Percentiles rank a stretch among this genome's conserved stretches.
phyloP scores from a whole-genome alignment of 495 filamentous ascomycete genomes.

The Penicillium arizonense region DNA sequence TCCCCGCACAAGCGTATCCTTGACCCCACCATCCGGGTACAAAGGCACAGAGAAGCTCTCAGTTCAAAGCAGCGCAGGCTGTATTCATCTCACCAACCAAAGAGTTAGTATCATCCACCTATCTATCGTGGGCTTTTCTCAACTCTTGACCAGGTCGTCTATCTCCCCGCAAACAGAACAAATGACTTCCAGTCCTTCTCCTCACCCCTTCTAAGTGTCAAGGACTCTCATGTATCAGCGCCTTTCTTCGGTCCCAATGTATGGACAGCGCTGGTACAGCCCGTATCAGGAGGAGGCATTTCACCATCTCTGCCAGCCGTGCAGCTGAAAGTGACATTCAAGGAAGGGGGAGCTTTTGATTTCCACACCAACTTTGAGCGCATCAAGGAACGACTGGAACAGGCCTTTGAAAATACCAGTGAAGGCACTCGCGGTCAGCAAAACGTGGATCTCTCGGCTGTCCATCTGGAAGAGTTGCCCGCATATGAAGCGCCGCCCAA shows the following conservation, averaged over 20 bases:
- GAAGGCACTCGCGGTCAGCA: conserved; percentile 46
- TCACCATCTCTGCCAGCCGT: conserved; percentile 69
- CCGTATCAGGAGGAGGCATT: conserved; percentile 82
- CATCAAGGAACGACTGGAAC: conserved; percentile 77
- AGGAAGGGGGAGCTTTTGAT: conserved; percentile 92
- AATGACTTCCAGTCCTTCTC: conserved; percentile 82
- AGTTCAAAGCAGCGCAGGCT: conserved; percentile 57
- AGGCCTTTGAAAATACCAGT: conserved; percentile 70
- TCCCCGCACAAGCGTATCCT: conserved; percentile 61
- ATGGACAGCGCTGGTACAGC: conserved; percentile 78
- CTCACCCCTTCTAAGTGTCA: conserved; percentile 77
- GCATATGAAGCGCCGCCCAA: conserved; percentile 59
- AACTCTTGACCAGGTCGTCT: conserved; percentile 65
- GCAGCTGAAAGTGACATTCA: conserved; percentile 82
- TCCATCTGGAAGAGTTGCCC: conserved; percentile 81
- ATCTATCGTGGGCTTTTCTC: background rate
- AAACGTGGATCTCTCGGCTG: conserved; percentile 52
- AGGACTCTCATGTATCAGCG: conserved; percentile 85
- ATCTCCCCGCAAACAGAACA: conserved; percentile 71
- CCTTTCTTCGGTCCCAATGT: conserved; percentile 96
- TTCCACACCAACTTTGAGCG: conserved; percentile 81
- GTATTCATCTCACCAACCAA: conserved; percentile 85
- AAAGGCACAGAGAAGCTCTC: conserved; percentile 56
- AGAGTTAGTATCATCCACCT: conserved; percentile 55
- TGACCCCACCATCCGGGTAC: conserved; percentile 59